phyloP scores from a whole-genome alignment of 176 grass and related monocot genomes.

The Thinopyrum elongatum region DNA sequence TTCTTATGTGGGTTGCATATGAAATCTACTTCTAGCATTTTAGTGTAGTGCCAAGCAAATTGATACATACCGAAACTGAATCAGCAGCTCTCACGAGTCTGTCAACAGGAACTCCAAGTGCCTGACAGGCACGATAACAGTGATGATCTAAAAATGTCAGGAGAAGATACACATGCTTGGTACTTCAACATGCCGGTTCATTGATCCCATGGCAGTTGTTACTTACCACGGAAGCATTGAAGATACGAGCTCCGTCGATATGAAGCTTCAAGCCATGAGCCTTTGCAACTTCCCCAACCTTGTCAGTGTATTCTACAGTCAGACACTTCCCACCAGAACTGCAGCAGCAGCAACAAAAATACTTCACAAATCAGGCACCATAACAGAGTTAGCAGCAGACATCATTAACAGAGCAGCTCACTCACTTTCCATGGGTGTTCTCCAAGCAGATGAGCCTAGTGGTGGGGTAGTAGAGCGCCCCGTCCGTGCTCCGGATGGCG shows the following conservation, averaged over 20 bases:
- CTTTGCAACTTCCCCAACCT: constrained; percentile 61
- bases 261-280: constrained; percentile 83
- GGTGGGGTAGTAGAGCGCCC: constrained; percentile 61
- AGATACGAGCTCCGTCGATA: constrained; percentile 91
- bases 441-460: constrained; percentile 87
- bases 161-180: background rate
- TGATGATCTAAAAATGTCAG: background rate
- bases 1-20: background rate
- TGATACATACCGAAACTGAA: constrained; percentile 71
- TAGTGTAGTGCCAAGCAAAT: background rate
- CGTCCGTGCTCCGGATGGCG: constrained; percentile 46
- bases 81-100: constrained; percentile 81
- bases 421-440: constrained; percentile 93
- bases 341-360: background rate
- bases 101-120: constrained; percentile 80
- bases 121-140: constrained; percentile 31
- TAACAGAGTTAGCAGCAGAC: background rate
- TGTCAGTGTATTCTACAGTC: constrained; percentile 70
- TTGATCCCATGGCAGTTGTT: constrained; percentile 36
- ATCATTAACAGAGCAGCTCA: constrained; percentile 27
- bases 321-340: constrained; percentile 86
- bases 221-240: constrained; percentile 94
- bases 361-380: background rate
- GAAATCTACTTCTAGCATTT: background rate
- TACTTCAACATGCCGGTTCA: background rate